A percentile compares a stretch with the other conserved stretches of the same genome.
Evolutionary conservation across 345 rosid species (phyloP).

Genomic region (Erucastrum elatum): DNA sequence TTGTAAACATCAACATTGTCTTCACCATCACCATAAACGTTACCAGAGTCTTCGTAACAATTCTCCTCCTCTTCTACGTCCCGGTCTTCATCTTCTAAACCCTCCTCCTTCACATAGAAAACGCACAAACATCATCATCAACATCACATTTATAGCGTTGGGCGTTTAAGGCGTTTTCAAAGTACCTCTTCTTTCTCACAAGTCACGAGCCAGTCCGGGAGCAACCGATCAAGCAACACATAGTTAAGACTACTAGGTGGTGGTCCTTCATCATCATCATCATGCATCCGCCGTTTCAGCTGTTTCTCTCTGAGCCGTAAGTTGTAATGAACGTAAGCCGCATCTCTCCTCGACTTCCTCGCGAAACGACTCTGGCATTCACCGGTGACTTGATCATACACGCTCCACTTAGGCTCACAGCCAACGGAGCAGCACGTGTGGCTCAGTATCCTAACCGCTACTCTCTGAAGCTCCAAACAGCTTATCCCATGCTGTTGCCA

Average conservation of each 20-base stretch:
- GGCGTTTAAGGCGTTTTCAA: background rate
- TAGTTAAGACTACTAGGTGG: constrained; percentile 46
- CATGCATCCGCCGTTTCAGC: constrained; percentile 43
- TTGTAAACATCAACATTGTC: constrained; percentile 40
- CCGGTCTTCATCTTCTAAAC: constrained; percentile 23
- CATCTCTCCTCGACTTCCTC: constrained; percentile 59
- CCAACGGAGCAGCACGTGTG: constrained; percentile 79
- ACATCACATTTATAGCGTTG: background rate
- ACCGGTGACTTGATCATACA: constrained; percentile 57
- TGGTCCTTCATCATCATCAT: constrained; percentile 44
- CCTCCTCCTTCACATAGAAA: constrained; percentile 34
- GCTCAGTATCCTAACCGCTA: constrained; percentile 83
- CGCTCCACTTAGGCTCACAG: constrained; percentile 77
- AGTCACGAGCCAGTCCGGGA: constrained; percentile 64
- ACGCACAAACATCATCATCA: background rate
- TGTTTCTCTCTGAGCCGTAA: constrained; percentile 62
- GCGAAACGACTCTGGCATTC: constrained; percentile 56
- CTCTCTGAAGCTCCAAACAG: constrained; percentile 82
- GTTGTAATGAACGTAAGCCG: constrained; percentile 74
- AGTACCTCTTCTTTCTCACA: constrained; percentile 69
- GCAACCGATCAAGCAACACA: constrained; percentile 50
- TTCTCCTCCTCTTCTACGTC: constrained; percentile 21
- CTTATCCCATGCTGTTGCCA: constrained; percentile 56
- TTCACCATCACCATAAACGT: constrained; percentile 35
- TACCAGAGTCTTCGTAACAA: background rate